Percentiles rank a stretch among this genome's conserved stretches.
Conservation (phyloP, 345 rosid genomes). For the Zanthoxylum bungeanum region DNA sequence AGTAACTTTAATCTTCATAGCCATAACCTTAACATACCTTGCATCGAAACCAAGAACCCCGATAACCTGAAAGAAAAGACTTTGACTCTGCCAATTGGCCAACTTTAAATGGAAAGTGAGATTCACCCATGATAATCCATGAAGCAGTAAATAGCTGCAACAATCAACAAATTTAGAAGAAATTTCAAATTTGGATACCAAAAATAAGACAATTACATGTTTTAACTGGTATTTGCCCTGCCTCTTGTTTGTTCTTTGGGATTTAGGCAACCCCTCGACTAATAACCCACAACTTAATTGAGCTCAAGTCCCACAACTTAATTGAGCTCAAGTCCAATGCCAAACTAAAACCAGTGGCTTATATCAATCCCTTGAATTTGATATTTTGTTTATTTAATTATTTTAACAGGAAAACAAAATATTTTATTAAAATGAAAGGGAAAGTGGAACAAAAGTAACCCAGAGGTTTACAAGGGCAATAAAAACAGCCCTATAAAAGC, state of each 20-base stretch:
- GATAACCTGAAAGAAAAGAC: slow-evolving; percentile 39
- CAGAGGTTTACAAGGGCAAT: not conserved
- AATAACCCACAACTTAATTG: too few relatives aligned
- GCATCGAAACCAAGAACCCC: slow-evolving; percentile 86
- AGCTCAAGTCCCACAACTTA: too few relatives aligned
- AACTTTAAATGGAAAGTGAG: slow-evolving; percentile 36
- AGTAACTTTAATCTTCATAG: not conserved
- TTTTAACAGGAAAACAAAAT: not conserved
- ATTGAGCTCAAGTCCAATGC: too few relatives aligned
- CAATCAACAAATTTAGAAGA: not conserved
- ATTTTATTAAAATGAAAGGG: not conserved
- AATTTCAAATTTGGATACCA: not conserved
- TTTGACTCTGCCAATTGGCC: slow-evolving; percentile 48
- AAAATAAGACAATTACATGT: not conserved
- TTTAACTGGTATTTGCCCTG: not conserved
- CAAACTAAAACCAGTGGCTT: not conserved
- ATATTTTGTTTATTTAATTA: too few relatives aligned
- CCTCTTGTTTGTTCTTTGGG: not conserved
- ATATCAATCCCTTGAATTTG: not conserved
- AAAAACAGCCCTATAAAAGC: not conserved
- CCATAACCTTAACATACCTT: slow-evolving; percentile 41
- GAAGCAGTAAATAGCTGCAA: slow-evolving; percentile 7
- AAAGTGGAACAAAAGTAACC: not conserved
- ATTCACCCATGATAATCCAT: slow-evolving; percentile 21
- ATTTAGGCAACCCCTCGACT: not conserved